phyloP scores from a whole-genome alignment of 139 green algal species.

The Mychonastes homosphaera region DNA sequence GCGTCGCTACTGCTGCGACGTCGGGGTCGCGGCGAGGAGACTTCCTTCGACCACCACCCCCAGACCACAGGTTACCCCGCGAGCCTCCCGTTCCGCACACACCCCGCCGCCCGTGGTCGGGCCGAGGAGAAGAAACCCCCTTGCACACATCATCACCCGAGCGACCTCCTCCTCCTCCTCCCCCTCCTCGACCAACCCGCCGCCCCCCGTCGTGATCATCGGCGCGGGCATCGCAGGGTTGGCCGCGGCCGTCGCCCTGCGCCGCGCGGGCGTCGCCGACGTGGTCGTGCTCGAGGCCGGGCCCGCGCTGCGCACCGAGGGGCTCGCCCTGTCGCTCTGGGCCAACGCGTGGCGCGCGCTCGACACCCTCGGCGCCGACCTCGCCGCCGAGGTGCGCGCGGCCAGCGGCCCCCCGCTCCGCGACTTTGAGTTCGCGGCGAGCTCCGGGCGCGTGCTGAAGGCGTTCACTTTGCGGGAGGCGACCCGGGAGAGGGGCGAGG shows the following conservation, averaged over 20 bases:
- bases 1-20: no score
- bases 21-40: no score
- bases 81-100: no score
- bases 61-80: no score
- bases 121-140: no score
- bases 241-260: conserved; percentile 41
- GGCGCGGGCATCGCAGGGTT: conserved; percentile 56
- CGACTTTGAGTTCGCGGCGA: neutral
- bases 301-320: conserved; percentile 10
- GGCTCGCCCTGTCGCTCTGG: conserved; percentile 50
- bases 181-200: no score
- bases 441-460: conserved; percentile 27
- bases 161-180: no score
- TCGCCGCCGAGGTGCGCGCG: conserved; percentile 33
- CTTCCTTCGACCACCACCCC: no score
- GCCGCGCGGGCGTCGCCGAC: conserved; percentile 3
- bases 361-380: conserved; percentile 46
- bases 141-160: no score
- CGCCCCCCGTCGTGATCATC: conserved; percentile 26
- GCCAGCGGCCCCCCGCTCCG: conserved; percentile 23
- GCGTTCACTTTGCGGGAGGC: conserved; percentile 40
- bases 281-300: conserved; percentile 43
- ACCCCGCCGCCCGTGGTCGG: no score
- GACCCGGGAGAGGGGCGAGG: neutral
- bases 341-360: conserved; percentile 61